Evolutionary conservation across 2,329 filamentous ascomycete species (phyloP), one percentile per base, ranked within the genome.

Genomic region (Anthostomella pinea): DNA sequence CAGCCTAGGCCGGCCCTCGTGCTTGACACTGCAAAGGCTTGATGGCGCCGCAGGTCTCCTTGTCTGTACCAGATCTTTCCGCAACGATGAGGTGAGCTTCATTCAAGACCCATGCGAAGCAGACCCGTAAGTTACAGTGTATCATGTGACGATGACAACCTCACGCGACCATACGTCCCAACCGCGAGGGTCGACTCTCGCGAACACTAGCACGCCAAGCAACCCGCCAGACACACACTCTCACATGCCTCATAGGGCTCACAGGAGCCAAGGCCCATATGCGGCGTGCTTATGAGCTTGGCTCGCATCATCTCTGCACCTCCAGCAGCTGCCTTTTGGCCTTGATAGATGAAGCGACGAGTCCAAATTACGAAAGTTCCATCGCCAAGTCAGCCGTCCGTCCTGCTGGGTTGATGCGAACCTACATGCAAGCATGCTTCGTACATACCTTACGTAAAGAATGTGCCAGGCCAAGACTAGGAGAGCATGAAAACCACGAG

Each of bases 371-470:
- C 45, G 38, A 53, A 17, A 16, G 51, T 51, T 51, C 39, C 45
- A 45, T 49, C 51, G 48, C 51, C 51, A 54, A 54, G 49, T 51
- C 41, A 48, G 46, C 33, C 49, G n/a, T 50, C 49, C 45, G 46
- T 43, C 48, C 27, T 23, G 35, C 37, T 39, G 48, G 49, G 51
- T 44, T 46, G 33, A 6, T 28, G 38, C 24, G 27, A 36, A 39
- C 38, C 47, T 50, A 42, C 47, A 46, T 23, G 15, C 22, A 16
- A n/a, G 13, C 28, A 11, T 20, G 17, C 28, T 14, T 27, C 17
- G 37, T 40, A 49, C 44, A 39, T 43, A 46, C 39, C 36, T 27
- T 37, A 26, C 41, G 28, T 33, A 31, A 30, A 15, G 10, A 26
- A 38, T 33, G 33, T 35, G 33, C 34, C 27, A 30, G 33, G 41